phyloP scores from a whole-genome alignment of 495 filamentous ascomycete genomes.

The Daldinia decipiens region DNA sequence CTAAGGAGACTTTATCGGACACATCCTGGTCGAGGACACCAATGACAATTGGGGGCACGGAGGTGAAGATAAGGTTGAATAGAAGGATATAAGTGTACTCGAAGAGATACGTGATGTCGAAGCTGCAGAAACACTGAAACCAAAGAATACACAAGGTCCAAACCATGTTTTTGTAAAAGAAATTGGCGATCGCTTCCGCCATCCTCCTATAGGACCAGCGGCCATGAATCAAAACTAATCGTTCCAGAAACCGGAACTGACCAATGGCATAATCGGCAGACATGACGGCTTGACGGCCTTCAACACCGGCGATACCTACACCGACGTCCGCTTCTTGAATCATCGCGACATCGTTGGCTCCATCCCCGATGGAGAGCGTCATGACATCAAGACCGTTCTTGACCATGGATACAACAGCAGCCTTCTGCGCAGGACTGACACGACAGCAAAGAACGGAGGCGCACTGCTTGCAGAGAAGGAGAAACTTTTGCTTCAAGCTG shows the following conservation, averaged over 20 bases:
- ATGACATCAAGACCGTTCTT: conserved; percentile 95
- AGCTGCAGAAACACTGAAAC: conserved; percentile 96
- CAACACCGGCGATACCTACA: conserved; percentile 96
- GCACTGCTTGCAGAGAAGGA: conserved; percentile 97
- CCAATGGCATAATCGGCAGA: conserved; percentile 98
- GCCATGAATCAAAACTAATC: conserved; percentile 93
- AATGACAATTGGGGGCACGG: conserved; percentile 93
- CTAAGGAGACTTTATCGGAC: conserved; percentile 89
- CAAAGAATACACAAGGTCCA: conserved; percentile 98
- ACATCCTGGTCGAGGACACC: conserved; percentile 99
- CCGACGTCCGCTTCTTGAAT: conserved; percentile 99
- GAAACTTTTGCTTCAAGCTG: conserved; percentile 85
- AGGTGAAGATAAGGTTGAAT: conserved; percentile 97
- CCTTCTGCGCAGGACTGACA: conserved; percentile 96
- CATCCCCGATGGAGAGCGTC: conserved; percentile 96
- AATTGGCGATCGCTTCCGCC: conserved; percentile 95
- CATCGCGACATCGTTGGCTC: conserved; percentile 99
- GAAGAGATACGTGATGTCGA: conserved; percentile 94
- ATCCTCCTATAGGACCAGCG: conserved; percentile 95
- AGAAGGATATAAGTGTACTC: conserved; percentile 97
- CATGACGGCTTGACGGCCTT: conserved; percentile 98
- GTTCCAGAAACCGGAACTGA: conserved; percentile 93
- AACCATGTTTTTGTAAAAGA: conserved; percentile 99
- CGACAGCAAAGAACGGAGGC: conserved; percentile 97
- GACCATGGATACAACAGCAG: conserved; percentile 95